Base-by-base conservation (phyloP, 345 rosid genomes). In the Salix dunnii region DNA sequence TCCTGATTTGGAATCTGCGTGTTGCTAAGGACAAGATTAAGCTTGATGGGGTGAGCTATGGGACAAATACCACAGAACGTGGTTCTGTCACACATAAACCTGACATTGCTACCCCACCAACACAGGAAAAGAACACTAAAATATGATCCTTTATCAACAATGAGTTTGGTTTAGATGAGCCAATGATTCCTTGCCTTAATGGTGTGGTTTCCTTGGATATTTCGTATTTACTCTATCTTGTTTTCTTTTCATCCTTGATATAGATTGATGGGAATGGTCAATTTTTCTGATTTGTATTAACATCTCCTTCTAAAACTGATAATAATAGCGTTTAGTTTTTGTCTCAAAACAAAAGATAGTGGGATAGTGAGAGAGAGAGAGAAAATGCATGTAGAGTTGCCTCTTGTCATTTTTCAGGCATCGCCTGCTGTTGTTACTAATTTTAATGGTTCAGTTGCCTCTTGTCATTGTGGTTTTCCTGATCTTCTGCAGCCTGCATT, bases 31-130 rank as follows among this genome's bases (percentile, higher is more conserved):
- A 75, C 74, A 71, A 75, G 70, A 48, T 28, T 60, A 67, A 3
- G 62, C 70, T 46, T 25, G 63, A 67, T 30, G 16, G 68, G 7
- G 23, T 55, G 38, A 77, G 36, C 35, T 49, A 27, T 14, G 27
- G 21, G 30, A 68, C 48, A 73, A 49, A 53, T 14, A 62, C 60
- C 75, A 25, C 23, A 55, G 65, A 76, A 78, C 80, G 69, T 62
- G 81, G 66, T 62, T 21, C 23, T 55, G 71, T 27, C 18, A 31
- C 36, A 61, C 1, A 38, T 38, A 17, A 61, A 69, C 68, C 16
- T 0, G 65, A 68, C 74, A 58, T 20, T 21, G 67, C 48, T 71
- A 48, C 68, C 68, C 61, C 30, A 61, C 33, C 31, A 31, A 20
- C 33, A n/a, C 30, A 30, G 20, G 11, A 40, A 38, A 58, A 30